A percentile compares a stretch with the other conserved stretches of the same genome.
These are phyloP conservation scores for Fusarium cicatricum DNA, from an alignment of 2,329 filamentous ascomycete species.

Conservation along the genomic window DNA sequence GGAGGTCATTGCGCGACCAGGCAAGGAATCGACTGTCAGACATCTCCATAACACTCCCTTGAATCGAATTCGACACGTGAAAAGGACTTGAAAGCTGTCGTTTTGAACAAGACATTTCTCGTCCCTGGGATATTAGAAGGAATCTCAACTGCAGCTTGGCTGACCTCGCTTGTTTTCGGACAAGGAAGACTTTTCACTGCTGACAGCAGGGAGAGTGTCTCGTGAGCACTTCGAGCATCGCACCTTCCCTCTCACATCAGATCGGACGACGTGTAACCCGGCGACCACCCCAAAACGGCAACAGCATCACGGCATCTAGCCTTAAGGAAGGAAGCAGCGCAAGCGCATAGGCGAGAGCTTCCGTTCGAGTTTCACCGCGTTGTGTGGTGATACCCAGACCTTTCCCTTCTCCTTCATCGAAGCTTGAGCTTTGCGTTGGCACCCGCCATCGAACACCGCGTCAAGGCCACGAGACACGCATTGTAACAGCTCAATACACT, in stretches of 20 bases:
- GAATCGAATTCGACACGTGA: slow-evolving; percentile 11
- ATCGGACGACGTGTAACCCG: neutral
- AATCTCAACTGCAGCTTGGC: too few species aligned
- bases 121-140: too few species aligned
- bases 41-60: slow-evolving; percentile 3
- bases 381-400: slow-evolving; percentile 28
- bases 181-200: slow-evolving; percentile 14
- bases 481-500: slow-evolving; percentile 2
- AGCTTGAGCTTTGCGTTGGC: slow-evolving; percentile 13
- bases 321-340: slow-evolving; percentile 17
- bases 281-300: slow-evolving; percentile 12
- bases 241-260: slow-evolving; percentile 14
- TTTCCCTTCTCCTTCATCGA: slow-evolving; percentile 17
- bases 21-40: neutral
- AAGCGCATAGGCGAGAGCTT: slow-evolving; percentile 24
- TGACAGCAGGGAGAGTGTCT: slow-evolving; percentile 10
- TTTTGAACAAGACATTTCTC: neutral
- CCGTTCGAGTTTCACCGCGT: slow-evolving; percentile 34
- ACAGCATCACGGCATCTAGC: slow-evolving; percentile 5
- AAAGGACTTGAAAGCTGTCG: neutral
- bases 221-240: slow-evolving; percentile 11
- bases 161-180: neutral
- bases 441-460: slow-evolving; percentile 25
- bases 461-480: slow-evolving; percentile 20
- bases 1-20: neutral